These are phyloP conservation scores for Aspergillus aculeatus DNA, from an alignment of 2,329 filamentous ascomycete species.

Conservation along the genomic window DNA sequence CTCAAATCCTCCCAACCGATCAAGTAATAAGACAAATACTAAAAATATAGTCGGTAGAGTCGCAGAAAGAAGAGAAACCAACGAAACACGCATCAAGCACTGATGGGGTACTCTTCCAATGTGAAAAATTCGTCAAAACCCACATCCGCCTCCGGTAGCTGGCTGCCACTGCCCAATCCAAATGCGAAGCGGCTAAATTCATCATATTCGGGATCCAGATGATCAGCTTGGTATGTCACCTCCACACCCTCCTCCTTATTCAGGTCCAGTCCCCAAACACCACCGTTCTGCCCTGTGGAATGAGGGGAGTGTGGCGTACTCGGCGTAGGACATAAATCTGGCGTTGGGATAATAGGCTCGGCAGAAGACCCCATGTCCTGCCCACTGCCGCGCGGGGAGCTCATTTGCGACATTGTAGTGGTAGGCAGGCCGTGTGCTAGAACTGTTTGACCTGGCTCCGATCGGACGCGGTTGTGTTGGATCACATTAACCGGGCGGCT, in stretches of 20 bases:
- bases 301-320: slow-evolving; percentile 31
- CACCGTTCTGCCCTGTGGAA: slow-evolving; percentile 11
- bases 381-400: slow-evolving; percentile 18
- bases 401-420: slow-evolving; percentile 11
- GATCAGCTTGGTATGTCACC: slow-evolving; percentile 26
- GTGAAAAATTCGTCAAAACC: slow-evolving; percentile 35
- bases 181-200: slow-evolving; percentile 32
- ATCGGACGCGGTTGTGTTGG: slow-evolving; percentile 22
- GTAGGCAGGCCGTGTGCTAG: not conserved
- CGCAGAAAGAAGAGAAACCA: slow-evolving; percentile 14
- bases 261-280: slow-evolving; percentile 13
- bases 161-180: slow-evolving; percentile 25
- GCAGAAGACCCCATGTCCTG: slow-evolving; percentile 22
- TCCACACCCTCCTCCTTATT: slow-evolving; percentile 25
- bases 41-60: slow-evolving; percentile 19
- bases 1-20: not conserved
- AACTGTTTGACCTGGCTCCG: slow-evolving; percentile 15
- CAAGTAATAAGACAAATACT: slow-evolving; percentile 30
- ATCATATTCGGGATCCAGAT: slow-evolving; percentile 26
- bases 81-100: slow-evolving; percentile 19
- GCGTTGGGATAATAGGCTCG: slow-evolving; percentile 30
- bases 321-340: slow-evolving; percentile 35
- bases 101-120: slow-evolving; percentile 33
- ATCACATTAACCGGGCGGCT: slow-evolving; percentile 18
- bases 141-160: slow-evolving; percentile 27